These are phyloP conservation scores for Anethum foeniculum DNA, from an alignment of 140 eudicot species.

Conservation along the genomic window DNA sequence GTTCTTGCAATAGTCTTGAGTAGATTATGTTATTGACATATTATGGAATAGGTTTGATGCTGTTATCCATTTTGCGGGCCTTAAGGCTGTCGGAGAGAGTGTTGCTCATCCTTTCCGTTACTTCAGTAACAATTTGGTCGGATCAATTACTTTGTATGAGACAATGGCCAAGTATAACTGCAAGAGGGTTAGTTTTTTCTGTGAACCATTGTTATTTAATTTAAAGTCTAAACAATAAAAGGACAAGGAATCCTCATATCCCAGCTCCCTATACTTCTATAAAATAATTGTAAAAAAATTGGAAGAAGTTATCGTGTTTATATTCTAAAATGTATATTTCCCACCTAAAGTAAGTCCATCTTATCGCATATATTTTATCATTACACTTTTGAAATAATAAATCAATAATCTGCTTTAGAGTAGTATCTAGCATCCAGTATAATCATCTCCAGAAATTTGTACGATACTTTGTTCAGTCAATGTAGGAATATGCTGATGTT, in stretches of 20 bases:
- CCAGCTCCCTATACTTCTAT: background rate
- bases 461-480: background rate
- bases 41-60: conserved; percentile 63
- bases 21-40: conserved; percentile 2
- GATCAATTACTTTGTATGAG: conserved; percentile 75
- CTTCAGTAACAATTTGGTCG: conserved; percentile 78
- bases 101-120: conserved; percentile 76
- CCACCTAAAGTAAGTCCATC: background rate
- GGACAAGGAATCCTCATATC: background rate
- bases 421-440: background rate
- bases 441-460: background rate
- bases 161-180: conserved; percentile 89
- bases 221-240: background rate
- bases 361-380: background rate
- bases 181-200: conserved; percentile 57
- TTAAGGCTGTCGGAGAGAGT: conserved; percentile 95
- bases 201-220: background rate
- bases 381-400: too few relatives aligned
- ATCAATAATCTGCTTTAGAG: background rate
- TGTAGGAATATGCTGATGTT: background rate
- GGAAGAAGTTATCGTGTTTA: background rate
- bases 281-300: background rate
- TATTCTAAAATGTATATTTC: background rate
- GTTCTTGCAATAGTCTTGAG: background rate
- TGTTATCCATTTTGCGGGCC: conserved; percentile 94